Percentiles rank a stretch among this genome's conserved stretches.
Conservation (phyloP, 2,329 filamentous ascomycete genomes). For the Fusarium sterilihyphosum region DNA sequence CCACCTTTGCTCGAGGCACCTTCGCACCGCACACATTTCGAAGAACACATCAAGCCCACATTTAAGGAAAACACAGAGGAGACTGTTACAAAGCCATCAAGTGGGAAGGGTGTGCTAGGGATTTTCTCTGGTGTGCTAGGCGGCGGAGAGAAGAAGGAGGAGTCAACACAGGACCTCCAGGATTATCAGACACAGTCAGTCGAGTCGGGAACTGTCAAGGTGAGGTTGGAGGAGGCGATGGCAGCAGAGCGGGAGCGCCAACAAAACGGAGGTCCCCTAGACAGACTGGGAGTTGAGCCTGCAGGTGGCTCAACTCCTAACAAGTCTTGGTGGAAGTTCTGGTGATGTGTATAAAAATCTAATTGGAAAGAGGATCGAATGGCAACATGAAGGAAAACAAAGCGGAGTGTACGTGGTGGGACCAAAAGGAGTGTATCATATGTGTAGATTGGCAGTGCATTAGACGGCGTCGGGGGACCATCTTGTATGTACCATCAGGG, state of each 20-base stretch:
- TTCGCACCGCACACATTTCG: conserved; percentile 49
- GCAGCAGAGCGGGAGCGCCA: conserved; percentile 63
- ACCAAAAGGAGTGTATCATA: conserved; percentile 53
- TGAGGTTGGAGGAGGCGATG: conserved; percentile 52
- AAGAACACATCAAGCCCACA: conserved; percentile 48
- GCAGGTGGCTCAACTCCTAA: conserved; percentile 47
- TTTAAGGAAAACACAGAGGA: conserved; percentile 39
- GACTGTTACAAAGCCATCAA: conserved; percentile 29
- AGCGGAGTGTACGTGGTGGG: conserved; percentile 31
- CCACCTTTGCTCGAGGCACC: conserved; percentile 62
- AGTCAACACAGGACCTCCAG: conserved; percentile 22
- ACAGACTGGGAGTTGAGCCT: conserved; percentile 57
- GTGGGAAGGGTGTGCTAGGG: conserved; percentile 51
- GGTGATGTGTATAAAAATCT: conserved; percentile 38
- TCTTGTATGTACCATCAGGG: conserved; percentile 49
- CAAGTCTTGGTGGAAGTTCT: conserved; percentile 63
- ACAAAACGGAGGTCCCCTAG: conserved; percentile 60
- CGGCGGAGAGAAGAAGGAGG: conserved; percentile 35
- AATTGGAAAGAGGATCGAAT: conserved; percentile 33
- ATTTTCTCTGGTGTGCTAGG: conserved; percentile 47
- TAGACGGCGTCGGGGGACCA: conserved; percentile 55
- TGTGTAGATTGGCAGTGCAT: conserved; percentile 57
- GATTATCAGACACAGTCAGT: conserved; percentile 30
- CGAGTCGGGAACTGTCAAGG: conserved; percentile 44
- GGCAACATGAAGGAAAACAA: conserved; percentile 17